Evolutionary conservation across 768 basidiomycete genomes (phyloP).

Genomic region (Steccherinum ochraceum): DNA sequence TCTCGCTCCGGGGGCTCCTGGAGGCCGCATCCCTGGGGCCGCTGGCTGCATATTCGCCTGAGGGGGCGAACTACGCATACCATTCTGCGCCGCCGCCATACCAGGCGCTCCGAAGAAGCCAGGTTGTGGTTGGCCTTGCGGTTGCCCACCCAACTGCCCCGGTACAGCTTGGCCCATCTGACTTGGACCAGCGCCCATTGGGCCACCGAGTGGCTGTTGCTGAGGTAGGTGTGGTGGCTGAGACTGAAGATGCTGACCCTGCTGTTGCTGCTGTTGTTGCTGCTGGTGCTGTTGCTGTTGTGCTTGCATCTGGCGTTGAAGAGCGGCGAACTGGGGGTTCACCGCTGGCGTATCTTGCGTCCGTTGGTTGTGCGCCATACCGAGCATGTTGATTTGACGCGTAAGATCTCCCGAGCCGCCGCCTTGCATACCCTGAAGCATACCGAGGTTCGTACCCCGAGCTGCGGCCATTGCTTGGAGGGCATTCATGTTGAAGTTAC

Average conservation of each 20-base stretch:
- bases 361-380: conserved; percentile 17
- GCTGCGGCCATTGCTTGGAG: conserved; percentile 5
- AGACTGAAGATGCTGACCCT: conserved; percentile 1
- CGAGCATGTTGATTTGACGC: conserved; percentile 21
- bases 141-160: conserved; percentile 31
- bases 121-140: conserved; percentile 25
- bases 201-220: conserved; percentile 9
- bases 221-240: conserved; percentile 7
- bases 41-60: background rate
- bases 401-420: background rate
- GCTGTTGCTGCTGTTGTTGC: background rate
- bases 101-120: conserved; percentile 6
- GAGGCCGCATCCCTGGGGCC: background rate
- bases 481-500: conserved; percentile 1
- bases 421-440: conserved; percentile 8
- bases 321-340: conserved; percentile 8
- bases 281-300: conserved; percentile 1
- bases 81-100: background rate
- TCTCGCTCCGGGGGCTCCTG: background rate
- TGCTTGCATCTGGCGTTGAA: background rate
- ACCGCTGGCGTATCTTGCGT: conserved; percentile 9
- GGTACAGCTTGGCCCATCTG: conserved; percentile 2
- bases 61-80: conserved; percentile 1
- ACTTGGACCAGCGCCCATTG: conserved; percentile 10
- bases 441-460: background rate